Conservation (phyloP, 371 early-diverging fungal genomes). For the Mucor circinelloides region DNA sequence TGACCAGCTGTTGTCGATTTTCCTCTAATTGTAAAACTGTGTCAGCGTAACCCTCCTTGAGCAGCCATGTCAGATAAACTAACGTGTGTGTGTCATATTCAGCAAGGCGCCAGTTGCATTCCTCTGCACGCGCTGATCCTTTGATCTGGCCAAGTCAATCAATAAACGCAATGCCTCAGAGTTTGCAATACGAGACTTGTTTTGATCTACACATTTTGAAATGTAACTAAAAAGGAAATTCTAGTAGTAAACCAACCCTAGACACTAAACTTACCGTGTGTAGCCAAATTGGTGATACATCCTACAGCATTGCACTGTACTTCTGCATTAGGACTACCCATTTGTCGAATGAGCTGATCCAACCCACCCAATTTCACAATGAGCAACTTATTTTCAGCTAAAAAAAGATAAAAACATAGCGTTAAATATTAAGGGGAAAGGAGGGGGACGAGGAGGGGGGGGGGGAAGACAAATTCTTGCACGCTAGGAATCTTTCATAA, state of each 20-base stretch:
- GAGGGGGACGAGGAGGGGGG: not conserved
- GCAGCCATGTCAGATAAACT: conserved; percentile 4
- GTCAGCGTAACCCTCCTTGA: not conserved
- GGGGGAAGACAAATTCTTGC: not conserved
- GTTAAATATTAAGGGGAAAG: not conserved
- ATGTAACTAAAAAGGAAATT: not conserved
- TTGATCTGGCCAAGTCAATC: conserved; percentile 78
- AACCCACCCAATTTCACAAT: conserved; percentile 89
- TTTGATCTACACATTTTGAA: conserved; percentile 67
- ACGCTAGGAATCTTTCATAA: not conserved
- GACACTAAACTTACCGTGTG: conserved; percentile 72
- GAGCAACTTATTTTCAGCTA: conserved; percentile 79
- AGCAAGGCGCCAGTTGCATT: conserved; percentile 93
- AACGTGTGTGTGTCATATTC: conserved; percentile 92
- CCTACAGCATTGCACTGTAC: conserved; percentile 97
- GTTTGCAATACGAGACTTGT: conserved; percentile 86
- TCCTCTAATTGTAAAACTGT: conserved; percentile 51
- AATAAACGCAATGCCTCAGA: conserved; percentile 82
- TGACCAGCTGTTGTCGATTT: conserved; percentile 84
- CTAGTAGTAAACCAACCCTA: not conserved
- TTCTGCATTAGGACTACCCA: conserved; percentile 86
- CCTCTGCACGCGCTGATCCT: conserved; percentile 87
- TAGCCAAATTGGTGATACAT: conserved; percentile 93
- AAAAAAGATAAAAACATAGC: not conserved
- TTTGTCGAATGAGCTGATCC: conserved; percentile 87